These are phyloP conservation scores for Tricharina praecox DNA, from an alignment of 495 filamentous ascomycete genomes.

Conservation along the genomic window DNA sequence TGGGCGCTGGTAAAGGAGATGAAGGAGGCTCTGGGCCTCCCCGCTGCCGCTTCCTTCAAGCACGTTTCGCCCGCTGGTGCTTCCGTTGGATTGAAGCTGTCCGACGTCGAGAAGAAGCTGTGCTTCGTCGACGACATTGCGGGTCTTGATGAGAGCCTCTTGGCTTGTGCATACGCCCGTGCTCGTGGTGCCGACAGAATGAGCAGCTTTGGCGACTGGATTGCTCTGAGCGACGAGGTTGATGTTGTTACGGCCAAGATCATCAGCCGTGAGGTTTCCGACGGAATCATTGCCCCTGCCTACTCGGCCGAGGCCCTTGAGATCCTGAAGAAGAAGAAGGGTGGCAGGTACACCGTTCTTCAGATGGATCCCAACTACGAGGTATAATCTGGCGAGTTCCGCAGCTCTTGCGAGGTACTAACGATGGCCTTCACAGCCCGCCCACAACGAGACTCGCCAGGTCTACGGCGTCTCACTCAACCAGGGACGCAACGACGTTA, in stretches of 20 bases:
- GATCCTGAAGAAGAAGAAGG: constrained; percentile 96
- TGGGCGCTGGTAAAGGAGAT: constrained; percentile 96
- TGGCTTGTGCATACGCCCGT: constrained; percentile 89
- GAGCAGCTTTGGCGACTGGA: constrained; percentile 92
- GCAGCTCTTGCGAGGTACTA: neutral
- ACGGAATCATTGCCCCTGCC: constrained; percentile 81
- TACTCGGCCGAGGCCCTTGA: constrained; percentile 71
- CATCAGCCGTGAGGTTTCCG: constrained; percentile 91
- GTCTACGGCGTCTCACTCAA: constrained; percentile 73
- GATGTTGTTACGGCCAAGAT: constrained; percentile 87
- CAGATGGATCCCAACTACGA: constrained; percentile 82
- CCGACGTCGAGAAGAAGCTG: constrained; percentile 75
- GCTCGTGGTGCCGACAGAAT: constrained; percentile 91
- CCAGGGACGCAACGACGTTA: constrained; percentile 82
- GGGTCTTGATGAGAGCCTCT: constrained; percentile 61
- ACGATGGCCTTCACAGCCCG: constrained; percentile 31
- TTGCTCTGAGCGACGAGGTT: constrained; percentile 77
- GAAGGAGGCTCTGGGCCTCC: constrained; percentile 64
- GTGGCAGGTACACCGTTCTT: constrained; percentile 86
- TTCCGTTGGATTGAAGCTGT: constrained; percentile 76
- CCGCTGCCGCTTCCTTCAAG: constrained; percentile 98
- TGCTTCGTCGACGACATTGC: constrained; percentile 96
- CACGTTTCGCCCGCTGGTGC: constrained; percentile 95
- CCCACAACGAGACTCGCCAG: constrained; percentile 57
- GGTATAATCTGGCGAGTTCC: neutral